A percentile compares a stretch with the other conserved stretches of the same genome.
Evolutionary conservation across 2,329 filamentous ascomycete species (phyloP).

Genomic region (Botryotinia calthae): DNA sequence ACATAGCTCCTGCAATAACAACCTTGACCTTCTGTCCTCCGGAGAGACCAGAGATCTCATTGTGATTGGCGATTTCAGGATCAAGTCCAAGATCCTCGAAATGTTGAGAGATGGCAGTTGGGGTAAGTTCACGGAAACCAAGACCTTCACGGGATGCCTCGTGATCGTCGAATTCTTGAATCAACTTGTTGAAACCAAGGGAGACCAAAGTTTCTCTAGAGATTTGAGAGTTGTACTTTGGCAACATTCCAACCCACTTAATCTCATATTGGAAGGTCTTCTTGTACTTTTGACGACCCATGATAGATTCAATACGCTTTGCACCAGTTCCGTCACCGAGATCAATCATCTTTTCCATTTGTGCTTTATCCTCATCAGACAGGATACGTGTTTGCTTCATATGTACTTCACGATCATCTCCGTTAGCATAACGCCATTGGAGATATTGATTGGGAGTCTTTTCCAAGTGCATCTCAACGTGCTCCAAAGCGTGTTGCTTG

Average conservation of each 20-base stretch:
- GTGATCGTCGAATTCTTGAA: conserved; percentile 98
- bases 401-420: conserved; percentile 93
- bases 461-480: conserved; percentile 99
- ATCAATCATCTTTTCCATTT: conserved; percentile 90
- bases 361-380: conserved; percentile 77
- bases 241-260: conserved; percentile 86
- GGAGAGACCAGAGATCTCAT: conserved; percentile 92
- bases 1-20: conserved; percentile 92
- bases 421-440: conserved; percentile 97
- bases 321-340: conserved; percentile 76
- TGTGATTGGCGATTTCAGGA: conserved; percentile 98
- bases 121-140: conserved; percentile 89
- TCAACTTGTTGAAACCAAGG: conserved; percentile 84
- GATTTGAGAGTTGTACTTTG: conserved; percentile 90
- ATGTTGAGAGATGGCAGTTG: conserved; percentile 93
- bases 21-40: conserved; percentile 99
- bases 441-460: conserved; percentile 99
- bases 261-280: conserved; percentile 99
- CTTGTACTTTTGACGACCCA: conserved; percentile 98
- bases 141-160: conserved; percentile 98
- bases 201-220: conserved; percentile 87
- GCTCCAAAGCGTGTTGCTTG: conserved; percentile 97
- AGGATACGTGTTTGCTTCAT: conserved; percentile 96
- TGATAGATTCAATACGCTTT: conserved; percentile 79
- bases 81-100: conserved; percentile 96